Conservation (phyloP, 2,329 filamentous ascomycete genomes). For the Penicillium sp. region DNA sequence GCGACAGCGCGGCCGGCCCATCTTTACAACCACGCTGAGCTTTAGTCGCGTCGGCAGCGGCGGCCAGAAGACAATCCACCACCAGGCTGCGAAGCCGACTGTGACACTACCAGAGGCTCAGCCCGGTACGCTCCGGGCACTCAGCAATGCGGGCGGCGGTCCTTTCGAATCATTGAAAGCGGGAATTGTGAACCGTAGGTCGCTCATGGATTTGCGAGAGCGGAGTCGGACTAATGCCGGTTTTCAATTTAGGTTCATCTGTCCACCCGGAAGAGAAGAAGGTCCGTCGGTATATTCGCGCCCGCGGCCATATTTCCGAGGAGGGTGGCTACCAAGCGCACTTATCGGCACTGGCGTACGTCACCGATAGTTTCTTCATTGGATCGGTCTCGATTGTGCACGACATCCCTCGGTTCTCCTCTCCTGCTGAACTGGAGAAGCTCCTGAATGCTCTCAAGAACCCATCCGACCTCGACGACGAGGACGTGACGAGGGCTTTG, state of each 20-base stretch:
- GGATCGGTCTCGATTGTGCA: conserved; percentile 83
- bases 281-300: conserved; percentile 57
- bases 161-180: conserved; percentile 63
- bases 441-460: conserved; percentile 44
- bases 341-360: conserved; percentile 85
- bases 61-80: conserved; percentile 60
- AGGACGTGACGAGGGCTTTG: conserved; percentile 41
- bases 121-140: conserved; percentile 32
- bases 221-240: not conserved
- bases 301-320: conserved; percentile 68
- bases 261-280: conserved; percentile 65
- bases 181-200: conserved; percentile 57
- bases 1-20: conserved; percentile 79
- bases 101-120: conserved; percentile 46
- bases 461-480: conserved; percentile 46
- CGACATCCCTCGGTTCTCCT: conserved; percentile 72
- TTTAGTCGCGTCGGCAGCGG: conserved; percentile 68
- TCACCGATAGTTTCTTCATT: conserved; percentile 92
- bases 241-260: conserved; percentile 37
- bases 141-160: conserved; percentile 37
- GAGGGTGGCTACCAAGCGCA: conserved; percentile 78
- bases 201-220: not conserved
- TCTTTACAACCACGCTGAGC: conserved; percentile 93
- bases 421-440: conserved; percentile 47
- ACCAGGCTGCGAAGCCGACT: conserved; percentile 64